Evolutionary conservation across 371 early-diverging fungal genomes (phyloP), one percentile per base, ranked within the genome.

Genomic region (Zychaea mexicana): DNA sequence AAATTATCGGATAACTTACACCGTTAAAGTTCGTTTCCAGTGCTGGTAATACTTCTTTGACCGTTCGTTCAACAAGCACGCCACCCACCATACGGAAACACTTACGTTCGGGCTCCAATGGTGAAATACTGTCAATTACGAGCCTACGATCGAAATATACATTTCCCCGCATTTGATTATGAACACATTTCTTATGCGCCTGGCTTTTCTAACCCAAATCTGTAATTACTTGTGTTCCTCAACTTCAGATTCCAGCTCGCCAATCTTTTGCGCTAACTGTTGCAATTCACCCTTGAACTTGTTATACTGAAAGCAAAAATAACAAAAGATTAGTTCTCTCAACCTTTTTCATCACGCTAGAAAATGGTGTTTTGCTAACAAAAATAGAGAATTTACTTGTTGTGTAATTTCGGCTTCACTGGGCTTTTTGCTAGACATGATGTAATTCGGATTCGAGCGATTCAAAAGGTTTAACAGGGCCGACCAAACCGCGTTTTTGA

Each of bases 41-140:
- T 3, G 93, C 91, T 27, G 98, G 98, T 45, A 96, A 73, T 9
- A 96, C 96, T 65, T 98, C 96, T 64, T 86, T 85, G 53, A 96
- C 92, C 1, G 95, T 95, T 36, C 96, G 90, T 73, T 98, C 96
- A 17, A 96, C 92, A 28, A 98, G 76, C 4, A 97, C 95, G 56
- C 97, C 98, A 53, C 94, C 94, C 42, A 98, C 88, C 73, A 97
- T 81, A 47, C 97, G 87, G 79, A 93, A 96, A 72, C 96, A 96
- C 78, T 95, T 97, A 61, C 98, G 88, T 58, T 88, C 90, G 38
- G 74, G 82, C 36, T 90, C 86, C 69, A 96, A 80, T 24, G 94
- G 94, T 31, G 83, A 73, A 64, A 98, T 88, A 15, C 97, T 95
- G 59, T 98, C 96, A 67, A 97, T 90, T 10, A 98, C 98, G 54